These are phyloP conservation scores for Kockovaella imperatae DNA, from an alignment of 768 basidiomycete genomes.

Conservation along the genomic window DNA sequence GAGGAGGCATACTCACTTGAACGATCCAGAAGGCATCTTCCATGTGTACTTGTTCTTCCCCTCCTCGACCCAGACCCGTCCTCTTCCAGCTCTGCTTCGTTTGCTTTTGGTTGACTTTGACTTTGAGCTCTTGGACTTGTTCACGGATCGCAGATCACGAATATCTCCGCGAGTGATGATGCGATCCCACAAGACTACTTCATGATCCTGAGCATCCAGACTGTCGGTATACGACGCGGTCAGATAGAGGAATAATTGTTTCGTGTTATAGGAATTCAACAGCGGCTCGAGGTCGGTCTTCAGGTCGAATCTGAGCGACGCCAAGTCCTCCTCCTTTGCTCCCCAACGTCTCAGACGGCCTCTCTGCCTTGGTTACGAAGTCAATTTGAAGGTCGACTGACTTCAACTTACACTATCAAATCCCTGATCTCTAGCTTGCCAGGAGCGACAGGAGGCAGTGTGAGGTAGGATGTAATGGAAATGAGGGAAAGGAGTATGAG, in stretches of 20 bases:
- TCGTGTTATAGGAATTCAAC: slow-evolving; percentile 39
- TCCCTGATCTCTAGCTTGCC: slow-evolving; percentile 35
- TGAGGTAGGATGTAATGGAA: slow-evolving; percentile 29
- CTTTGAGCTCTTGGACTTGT: no score
- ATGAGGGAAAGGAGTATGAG: slow-evolving; percentile 35
- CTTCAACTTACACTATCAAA: slow-evolving; percentile 24
- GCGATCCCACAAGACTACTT: slow-evolving; percentile 38
- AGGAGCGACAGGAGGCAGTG: slow-evolving; percentile 23
- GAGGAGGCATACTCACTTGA: slow-evolving; percentile 23
- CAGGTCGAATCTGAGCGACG: slow-evolving; percentile 33
- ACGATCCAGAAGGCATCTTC: slow-evolving; percentile 33
- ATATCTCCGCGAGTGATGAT: slow-evolving; percentile 28
- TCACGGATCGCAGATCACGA: slow-evolving; percentile 32
- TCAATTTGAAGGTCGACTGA: not conserved
- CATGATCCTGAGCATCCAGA: slow-evolving; percentile 13
- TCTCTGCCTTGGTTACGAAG: slow-evolving; percentile 17
- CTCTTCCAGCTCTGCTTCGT: slow-evolving; percentile 28
- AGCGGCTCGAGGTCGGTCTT: slow-evolving; percentile 33
- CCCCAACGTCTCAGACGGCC: slow-evolving; percentile 32
- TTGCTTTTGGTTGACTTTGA: slow-evolving; percentile 7
- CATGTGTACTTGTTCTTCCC: slow-evolving; percentile 37
- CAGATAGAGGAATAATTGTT: slow-evolving; percentile 37
- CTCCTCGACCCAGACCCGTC: slow-evolving; percentile 33
- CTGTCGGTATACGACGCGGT: slow-evolving; percentile 28
- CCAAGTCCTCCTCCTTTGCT: slow-evolving; percentile 33